These are phyloP conservation scores for Fraxinus xanthoxyloides DNA, from an alignment of 305 asterid species.

Conservation along the genomic window DNA sequence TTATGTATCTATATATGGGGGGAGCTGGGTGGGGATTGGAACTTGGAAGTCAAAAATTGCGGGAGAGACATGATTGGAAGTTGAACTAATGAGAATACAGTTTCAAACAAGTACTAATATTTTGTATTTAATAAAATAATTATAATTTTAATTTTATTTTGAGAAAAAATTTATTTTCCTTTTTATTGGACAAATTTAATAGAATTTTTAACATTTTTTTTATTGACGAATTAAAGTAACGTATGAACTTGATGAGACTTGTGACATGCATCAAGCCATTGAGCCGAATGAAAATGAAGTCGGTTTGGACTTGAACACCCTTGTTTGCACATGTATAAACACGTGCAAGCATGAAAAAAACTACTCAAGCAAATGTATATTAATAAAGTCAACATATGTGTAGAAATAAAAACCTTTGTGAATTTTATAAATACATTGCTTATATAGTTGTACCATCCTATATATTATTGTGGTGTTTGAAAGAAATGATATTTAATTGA, in stretches of 20 bases:
- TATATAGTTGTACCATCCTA: background rate
- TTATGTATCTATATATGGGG: background rate
- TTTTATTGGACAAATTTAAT: background rate
- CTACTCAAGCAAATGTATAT: background rate
- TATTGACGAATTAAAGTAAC: background rate
- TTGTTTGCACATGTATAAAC: background rate
- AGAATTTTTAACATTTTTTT: too few species aligned
- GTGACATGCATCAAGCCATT: background rate
- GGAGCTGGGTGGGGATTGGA: background rate
- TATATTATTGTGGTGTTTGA: background rate
- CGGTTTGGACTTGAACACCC: background rate
- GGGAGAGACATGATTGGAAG: background rate
- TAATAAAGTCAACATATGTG: background rate
- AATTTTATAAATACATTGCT: background rate
- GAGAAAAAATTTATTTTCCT: background rate
- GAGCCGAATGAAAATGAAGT: background rate
- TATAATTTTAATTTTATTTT: too few species aligned
- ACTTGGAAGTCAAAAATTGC: background rate
- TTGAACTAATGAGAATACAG: background rate
- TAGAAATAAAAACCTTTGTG: background rate
- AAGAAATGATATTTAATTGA: background rate
- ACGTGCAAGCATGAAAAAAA: background rate
- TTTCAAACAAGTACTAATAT: background rate
- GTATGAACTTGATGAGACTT: background rate
- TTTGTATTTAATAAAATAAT: background rate